These are phyloP conservation scores for Begonia masoniana DNA, from an alignment of 306 rosid genomes.

Conservation along the genomic window DNA sequence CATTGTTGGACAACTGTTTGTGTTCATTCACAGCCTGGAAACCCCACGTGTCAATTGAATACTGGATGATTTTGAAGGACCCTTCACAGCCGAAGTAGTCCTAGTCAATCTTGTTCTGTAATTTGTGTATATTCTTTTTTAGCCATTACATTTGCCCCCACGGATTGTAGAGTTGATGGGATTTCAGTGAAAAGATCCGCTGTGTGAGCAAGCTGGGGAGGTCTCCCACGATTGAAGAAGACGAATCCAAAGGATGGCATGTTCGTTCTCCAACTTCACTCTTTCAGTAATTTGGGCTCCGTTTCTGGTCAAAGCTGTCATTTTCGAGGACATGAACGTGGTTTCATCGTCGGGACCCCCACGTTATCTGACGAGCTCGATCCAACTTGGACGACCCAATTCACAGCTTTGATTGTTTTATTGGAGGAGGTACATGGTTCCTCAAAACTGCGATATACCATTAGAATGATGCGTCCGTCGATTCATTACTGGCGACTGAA, in stretches of 20 bases:
- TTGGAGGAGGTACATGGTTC: conserved; percentile 78
- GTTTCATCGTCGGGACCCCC: conserved; percentile 51
- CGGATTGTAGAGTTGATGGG: conserved; percentile 8
- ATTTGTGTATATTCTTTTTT: background rate
- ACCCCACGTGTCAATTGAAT: background rate
- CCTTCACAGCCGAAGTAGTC: too few species aligned
- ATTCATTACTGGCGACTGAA: conserved; percentile 47
- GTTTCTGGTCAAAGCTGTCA: conserved; percentile 56
- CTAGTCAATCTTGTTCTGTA: background rate
- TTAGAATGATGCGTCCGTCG: conserved; percentile 28
- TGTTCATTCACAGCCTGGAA: background rate
- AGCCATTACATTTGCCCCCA: conserved; percentile 9
- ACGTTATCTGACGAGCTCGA: conserved; percentile 46
- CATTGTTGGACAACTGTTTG: background rate
- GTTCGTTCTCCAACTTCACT: conserved; percentile 68
- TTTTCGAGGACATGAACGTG: conserved; percentile 60
- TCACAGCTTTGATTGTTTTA: conserved; percentile 30
- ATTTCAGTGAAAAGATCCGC: conserved; percentile 10
- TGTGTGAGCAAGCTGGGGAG: conserved; percentile 47
- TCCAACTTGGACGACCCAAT: conserved; percentile 40
- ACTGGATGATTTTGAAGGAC: background rate
- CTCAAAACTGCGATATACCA: conserved; percentile 62
- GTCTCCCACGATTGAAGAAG: conserved; percentile 73
- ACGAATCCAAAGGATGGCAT: conserved; percentile 59
- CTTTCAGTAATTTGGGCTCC: conserved; percentile 72